A percentile compares a stretch with the other conserved stretches of the same genome.
Conservation (phyloP, 2,329 filamentous ascomycete species). For the Apiospora arundinis region DNA sequence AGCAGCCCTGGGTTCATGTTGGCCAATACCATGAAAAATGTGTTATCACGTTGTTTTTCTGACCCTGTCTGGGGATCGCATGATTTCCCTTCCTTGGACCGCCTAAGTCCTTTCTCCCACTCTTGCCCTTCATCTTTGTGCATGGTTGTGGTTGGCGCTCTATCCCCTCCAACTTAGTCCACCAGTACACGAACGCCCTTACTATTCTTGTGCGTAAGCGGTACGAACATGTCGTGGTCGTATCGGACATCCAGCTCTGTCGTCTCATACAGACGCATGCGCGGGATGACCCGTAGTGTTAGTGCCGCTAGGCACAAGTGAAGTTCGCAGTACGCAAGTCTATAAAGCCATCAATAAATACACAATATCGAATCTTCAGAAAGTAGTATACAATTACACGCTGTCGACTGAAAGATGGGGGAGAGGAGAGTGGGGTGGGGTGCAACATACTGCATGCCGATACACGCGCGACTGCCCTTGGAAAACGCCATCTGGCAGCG, state of each 20-base stretch:
- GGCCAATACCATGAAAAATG: too few species aligned
- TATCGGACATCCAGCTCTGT: constrained; percentile 36
- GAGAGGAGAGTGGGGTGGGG: too few species aligned
- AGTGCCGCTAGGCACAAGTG: constrained; percentile 31
- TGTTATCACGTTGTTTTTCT: too few species aligned
- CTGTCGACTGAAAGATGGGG: too few species aligned
- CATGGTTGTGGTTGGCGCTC: too few species aligned
- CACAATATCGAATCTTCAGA: constrained; percentile 22
- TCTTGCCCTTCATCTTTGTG: too few species aligned
- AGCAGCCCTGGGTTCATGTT: too few species aligned
- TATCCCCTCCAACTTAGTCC: background rate
- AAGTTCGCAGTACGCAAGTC: constrained; percentile 35
- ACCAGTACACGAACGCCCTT: constrained; percentile 27
- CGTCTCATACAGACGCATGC: constrained; percentile 32
- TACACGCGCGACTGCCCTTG: constrained; percentile 49
- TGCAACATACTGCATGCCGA: constrained; percentile 45
- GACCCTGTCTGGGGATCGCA: too few species aligned
- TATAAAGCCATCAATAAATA: constrained; percentile 19
- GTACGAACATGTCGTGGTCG: constrained; percentile 35
- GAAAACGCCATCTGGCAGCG: constrained; percentile 49
- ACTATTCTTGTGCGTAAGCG: constrained; percentile 23
- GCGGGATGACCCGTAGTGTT: constrained; percentile 33
- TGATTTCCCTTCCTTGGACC: too few species aligned
- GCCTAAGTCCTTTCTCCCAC: too few species aligned
- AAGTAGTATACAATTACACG: too few species aligned